Conservation (phyloP, 2,329 filamentous ascomycete species). For the Plectosphaerella sp. region DNA sequence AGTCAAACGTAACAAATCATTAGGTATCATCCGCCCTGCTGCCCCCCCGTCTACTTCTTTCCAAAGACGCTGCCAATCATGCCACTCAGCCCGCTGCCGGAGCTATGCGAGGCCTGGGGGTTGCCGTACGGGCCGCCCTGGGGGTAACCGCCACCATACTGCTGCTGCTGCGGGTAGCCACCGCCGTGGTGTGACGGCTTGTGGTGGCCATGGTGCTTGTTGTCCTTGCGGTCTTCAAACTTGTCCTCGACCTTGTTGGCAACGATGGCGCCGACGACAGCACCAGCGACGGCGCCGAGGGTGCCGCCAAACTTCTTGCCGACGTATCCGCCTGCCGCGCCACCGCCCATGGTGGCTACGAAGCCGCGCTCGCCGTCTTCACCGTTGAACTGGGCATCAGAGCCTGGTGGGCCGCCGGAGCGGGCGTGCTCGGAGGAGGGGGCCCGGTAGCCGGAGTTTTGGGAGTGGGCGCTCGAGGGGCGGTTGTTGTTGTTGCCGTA, state of each 20-base stretch:
- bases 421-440: slow-evolving; percentile 1
- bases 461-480: slow-evolving; percentile 4
- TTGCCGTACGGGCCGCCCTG: slow-evolving; percentile 1
- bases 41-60: not conserved
- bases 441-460: slow-evolving; percentile 5
- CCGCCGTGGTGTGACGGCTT: slow-evolving; percentile 1
- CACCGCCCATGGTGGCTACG: slow-evolving; percentile 47
- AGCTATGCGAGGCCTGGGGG: slow-evolving; percentile 8
- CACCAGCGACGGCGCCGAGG: slow-evolving; percentile 46
- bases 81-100: slow-evolving; percentile 16
- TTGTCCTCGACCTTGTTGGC: slow-evolving; percentile 48
- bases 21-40: not conserved
- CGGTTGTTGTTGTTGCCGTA: slow-evolving; percentile 1
- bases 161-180: slow-evolving; percentile 4
- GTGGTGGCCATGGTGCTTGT: slow-evolving; percentile 3
- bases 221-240: slow-evolving; percentile 21
- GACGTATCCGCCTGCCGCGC: slow-evolving; percentile 47
- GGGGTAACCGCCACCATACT: slow-evolving; percentile 4
- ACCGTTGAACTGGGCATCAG: slow-evolving; percentile 9
- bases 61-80: slow-evolving; percentile 6
- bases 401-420: slow-evolving; percentile 6
- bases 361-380: slow-evolving; percentile 49
- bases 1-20: not conserved
- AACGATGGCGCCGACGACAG: slow-evolving; percentile 49
- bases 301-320: slow-evolving; percentile 51